Evolutionary conservation across 169 alveolate genomes (phyloP).

Genomic region (Eimeria maxima): DNA sequence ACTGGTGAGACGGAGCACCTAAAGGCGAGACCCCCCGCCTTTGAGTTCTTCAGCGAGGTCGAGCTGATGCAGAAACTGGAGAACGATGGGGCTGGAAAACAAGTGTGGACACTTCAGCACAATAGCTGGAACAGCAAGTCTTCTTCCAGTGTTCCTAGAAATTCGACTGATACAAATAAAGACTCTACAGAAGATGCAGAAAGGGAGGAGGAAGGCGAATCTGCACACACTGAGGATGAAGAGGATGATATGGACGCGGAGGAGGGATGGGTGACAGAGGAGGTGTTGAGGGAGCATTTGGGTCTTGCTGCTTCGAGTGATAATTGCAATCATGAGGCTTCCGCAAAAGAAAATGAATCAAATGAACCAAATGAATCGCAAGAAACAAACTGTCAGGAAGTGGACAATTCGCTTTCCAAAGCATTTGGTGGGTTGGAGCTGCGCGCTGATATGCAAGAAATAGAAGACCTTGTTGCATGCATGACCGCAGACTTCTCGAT

Average conservation of each 20-base stretch:
- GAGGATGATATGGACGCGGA: conserved; percentile 46
- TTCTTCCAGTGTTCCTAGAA: neutral
- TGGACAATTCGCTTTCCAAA: neutral
- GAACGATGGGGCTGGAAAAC: neutral
- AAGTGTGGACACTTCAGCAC: conserved; percentile 35
- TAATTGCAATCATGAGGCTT: neutral
- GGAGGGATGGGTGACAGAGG: conserved; percentile 61
- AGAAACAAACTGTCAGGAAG: neutral
- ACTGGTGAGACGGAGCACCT: conserved; percentile 75
- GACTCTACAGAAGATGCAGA: neutral
- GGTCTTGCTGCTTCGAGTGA: conserved; percentile 7
- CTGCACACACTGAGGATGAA: neutral
- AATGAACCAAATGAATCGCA: neutral
- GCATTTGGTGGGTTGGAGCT: conserved; percentile 19
- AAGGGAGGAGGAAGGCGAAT: neutral
- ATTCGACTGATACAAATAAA: neutral
- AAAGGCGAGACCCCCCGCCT: conserved; percentile 54
- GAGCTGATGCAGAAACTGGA: conserved; percentile 13
- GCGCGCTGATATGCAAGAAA: conserved; percentile 15
- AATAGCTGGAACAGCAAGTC: neutral
- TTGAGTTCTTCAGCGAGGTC: conserved; percentile 41
- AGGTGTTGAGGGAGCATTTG: conserved; percentile 41
- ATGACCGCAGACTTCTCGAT: conserved; percentile 91
- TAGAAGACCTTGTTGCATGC: conserved; percentile 84
- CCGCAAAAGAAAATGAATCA: neutral